These are phyloP conservation scores for Peniophora sp. DNA, from an alignment of 1,284 basidiomycete species.

Conservation along the genomic window DNA sequence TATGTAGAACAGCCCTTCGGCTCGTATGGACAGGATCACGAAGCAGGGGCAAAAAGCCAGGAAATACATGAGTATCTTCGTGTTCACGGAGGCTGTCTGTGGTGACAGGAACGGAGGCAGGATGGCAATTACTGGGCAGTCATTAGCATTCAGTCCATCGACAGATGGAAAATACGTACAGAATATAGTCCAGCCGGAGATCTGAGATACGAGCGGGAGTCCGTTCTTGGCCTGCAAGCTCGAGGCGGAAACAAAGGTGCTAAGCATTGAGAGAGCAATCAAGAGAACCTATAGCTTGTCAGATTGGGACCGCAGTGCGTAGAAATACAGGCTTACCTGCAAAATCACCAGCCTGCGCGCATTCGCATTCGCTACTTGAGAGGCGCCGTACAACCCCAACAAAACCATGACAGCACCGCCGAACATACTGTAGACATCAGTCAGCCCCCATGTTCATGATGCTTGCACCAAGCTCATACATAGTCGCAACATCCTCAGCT, in stretches of 20 bases:
- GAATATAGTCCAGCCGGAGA: slow-evolving; percentile 61
- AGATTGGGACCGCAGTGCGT: not conserved
- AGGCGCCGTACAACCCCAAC: not conserved
- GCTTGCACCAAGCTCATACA: slow-evolving; percentile 36
- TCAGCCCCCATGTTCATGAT: not conserved
- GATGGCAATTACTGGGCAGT: slow-evolving; percentile 35
- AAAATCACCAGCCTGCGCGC: not conserved
- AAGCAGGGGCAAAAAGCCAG: slow-evolving; percentile 75
- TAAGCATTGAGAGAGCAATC: slow-evolving; percentile 37
- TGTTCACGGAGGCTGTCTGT: slow-evolving; percentile 22
- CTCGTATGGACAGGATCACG: slow-evolving; percentile 74
- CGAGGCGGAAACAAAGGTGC: slow-evolving; percentile 50
- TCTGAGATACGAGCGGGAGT: slow-evolving; percentile 56
- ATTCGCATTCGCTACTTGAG: not conserved
- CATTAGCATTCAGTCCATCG: not conserved
- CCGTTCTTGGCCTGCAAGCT: slow-evolving; percentile 63
- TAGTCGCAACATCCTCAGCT: slow-evolving; percentile 49
- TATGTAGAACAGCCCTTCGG: slow-evolving; percentile 78
- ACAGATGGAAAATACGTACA: slow-evolving; percentile 26
- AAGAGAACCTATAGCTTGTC: slow-evolving; percentile 24
- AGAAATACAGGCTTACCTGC: not conserved
- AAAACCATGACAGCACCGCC: slow-evolving; percentile 16
- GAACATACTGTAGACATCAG: slow-evolving; percentile 13
- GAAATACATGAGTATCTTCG: slow-evolving; percentile 47
- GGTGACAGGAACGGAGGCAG: slow-evolving; percentile 39